Base-by-base conservation (phyloP, 495 filamentous ascomycete genomes). In the Neurospora hispaniola region DNA sequence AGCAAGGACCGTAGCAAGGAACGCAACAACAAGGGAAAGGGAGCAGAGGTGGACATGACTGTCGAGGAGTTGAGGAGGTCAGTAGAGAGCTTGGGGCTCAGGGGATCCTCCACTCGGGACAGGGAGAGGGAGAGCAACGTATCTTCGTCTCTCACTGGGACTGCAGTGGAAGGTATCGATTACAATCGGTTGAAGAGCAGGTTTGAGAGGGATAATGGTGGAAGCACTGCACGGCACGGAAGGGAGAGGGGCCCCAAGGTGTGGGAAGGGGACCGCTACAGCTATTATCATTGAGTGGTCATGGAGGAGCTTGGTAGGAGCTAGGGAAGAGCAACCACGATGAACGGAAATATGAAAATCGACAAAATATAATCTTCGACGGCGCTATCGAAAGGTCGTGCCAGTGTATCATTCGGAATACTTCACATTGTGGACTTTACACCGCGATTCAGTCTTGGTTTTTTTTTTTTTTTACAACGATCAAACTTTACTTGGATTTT, bases 41-140 rank as follows among this genome's bases (percentile, higher is more conserved):
- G 39, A 10, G 18, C 18, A 1, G 75, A 72, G 54, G 59, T 59
- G 23, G 77, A 74, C 12, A 68, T 62, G 40, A 76, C 76, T 18
- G 46, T 78, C 16, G 74, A 71, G 10, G 75, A 76, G 46, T 69
- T 81, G 69, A 46, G 76, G 59, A 42, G 75, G n/a, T 74, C 78
- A 4, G 74, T 80, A 2, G 75, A 79, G 73, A 48, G 72, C 12
- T 74, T 81, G 74, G 78, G 74, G 18, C 35, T 78, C 10, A 73
- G 73, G 2, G 39, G 74, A 4, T 54, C 70, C 4, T 46, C 72
- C 62, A 71, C 69, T 38, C 70, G 78, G 5, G 73, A 75, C 8
- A 41, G 39, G 39, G 44, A 38, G 20, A 69, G n/a, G 20, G 59
- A 20, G 14, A 46, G 59, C 70, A 42, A 54, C 44, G 54, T 66